Evolutionary conservation across 2,329 filamentous ascomycete species (phyloP), one percentile per base, ranked within the genome.

Genomic region (Epichloe gansuensis): DNA sequence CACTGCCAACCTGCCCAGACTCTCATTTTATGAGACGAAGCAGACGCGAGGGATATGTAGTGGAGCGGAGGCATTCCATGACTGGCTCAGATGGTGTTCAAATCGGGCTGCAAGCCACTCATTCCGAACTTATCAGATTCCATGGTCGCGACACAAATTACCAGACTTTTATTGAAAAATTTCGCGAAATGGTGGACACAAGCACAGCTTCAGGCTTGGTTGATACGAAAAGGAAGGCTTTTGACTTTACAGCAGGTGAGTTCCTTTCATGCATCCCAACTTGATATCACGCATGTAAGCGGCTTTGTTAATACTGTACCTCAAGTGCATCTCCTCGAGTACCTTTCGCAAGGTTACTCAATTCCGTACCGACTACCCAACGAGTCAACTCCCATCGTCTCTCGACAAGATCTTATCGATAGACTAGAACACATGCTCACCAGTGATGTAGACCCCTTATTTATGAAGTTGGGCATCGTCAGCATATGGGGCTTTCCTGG

Each of bases 21-120:
- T 61, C 1, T 64, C 61, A 1, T 62, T 61, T n/a, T 58, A 60
- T 36, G 61, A 64, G 51, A 63, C 61, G 8, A 54, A 55, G 44
- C 55, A 60, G 47, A 57, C 48, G 49, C 1, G 53, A 60, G 40
- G 58, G 56, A 21, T 63, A 59, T 40, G 52, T 61, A n/a, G 60
- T 60, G 21, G 59, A 61, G 43, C 55, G 57, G 53, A 52, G 56
- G 41, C 54, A 58, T 54, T 59, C 60, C 9, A 60, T 61, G 44
- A 48, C 56, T 4, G 55, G 59, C 25, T 61, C 60, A 3, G 60
- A 62, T 46, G 60, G 60, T n/a, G 40, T 44, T 15, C 60, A 59
- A 45, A 56, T 59, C 39, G 59, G 54, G 4, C 38, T 61, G 12
- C 55, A 49, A 23, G 56, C 59, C 2, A 58, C 58, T 8, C 59